phyloP scores from a whole-genome alignment of 163 green algal genomes.

The Chlorella variabilis region DNA sequence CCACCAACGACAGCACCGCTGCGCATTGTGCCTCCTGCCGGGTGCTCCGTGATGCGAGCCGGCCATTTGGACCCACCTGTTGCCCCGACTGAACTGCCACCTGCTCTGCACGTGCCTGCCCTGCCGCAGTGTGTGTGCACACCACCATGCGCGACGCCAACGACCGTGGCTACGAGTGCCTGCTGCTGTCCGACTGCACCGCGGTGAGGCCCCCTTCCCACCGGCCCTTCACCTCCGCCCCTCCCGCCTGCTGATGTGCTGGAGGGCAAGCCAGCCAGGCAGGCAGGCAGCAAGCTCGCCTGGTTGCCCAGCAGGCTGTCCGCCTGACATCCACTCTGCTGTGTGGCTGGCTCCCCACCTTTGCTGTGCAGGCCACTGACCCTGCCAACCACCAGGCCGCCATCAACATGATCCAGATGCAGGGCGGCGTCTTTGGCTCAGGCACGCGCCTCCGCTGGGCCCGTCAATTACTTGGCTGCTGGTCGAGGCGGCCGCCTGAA shows the following conservation, averaged over 20 bases:
- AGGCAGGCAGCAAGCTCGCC: too few relatives aligned
- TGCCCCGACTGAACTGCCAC: too few relatives aligned
- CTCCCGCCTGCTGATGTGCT: neutral
- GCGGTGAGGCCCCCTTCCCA: conserved; percentile 16
- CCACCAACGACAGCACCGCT: neutral
- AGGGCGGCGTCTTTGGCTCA: conserved; percentile 67
- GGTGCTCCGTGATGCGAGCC: too few relatives aligned
- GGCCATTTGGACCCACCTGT: too few relatives aligned
- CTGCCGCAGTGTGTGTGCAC: conserved; percentile 66
- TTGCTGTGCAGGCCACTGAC: conserved; percentile 57
- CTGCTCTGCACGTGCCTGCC: neutral
- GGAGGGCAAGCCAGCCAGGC: too few relatives aligned
- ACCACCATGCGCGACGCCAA: conserved; percentile 83
- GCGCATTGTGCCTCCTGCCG: too few relatives aligned
- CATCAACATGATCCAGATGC: conserved; percentile 72
- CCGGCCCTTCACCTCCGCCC: neutral
- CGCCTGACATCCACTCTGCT: too few relatives aligned
- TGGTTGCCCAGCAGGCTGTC: neutral
- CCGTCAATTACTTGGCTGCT: too few relatives aligned
- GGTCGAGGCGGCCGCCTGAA: neutral
- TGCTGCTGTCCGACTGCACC: conserved; percentile 73
- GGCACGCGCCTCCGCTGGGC: neutral
- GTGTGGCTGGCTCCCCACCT: neutral
- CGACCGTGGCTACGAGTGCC: conserved; percentile 77
- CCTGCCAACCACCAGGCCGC: conserved; percentile 64